These are phyloP conservation scores for Chaetomiaceae sp. DNA, from an alignment of 2,329 filamentous ascomycete genomes.

Conservation along the genomic window DNA sequence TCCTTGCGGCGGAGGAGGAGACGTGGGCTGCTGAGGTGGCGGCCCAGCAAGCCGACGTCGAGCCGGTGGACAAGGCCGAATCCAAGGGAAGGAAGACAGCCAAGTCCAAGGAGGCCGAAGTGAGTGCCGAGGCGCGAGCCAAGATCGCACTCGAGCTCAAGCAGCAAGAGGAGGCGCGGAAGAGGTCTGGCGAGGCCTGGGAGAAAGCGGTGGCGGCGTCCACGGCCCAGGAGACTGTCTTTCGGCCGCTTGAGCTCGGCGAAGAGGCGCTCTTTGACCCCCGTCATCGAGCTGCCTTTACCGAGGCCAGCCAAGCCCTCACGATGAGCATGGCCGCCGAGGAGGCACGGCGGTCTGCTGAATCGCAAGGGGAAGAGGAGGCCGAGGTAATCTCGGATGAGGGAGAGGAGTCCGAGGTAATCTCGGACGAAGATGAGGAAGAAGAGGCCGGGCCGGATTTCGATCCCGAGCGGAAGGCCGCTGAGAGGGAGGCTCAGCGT, in stretches of 20 bases:
- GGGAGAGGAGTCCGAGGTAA: not conserved
- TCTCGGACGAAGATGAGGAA: not conserved
- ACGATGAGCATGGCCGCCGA: not conserved
- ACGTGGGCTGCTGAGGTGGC: not conserved
- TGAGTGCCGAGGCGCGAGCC: not conserved
- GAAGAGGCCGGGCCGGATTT: not conserved
- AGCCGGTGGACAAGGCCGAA: not conserved
- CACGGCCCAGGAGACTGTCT: not conserved
- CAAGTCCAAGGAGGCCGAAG: not conserved
- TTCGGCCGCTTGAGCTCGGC: not conserved
- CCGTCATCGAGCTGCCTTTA: not conserved
- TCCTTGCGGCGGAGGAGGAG: not conserved
- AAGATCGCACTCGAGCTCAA: not conserved
- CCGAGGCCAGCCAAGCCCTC: not conserved
- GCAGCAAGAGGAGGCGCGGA: not conserved
- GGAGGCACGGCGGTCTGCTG: not conserved
- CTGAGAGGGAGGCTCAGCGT: not conserved
- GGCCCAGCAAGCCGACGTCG: not conserved
- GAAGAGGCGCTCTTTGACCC: not conserved
- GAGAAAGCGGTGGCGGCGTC: not conserved
- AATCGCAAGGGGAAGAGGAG: not conserved
- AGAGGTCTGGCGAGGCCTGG: too few species aligned
- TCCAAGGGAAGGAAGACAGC: conserved; percentile 5
- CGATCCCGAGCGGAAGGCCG: not conserved
- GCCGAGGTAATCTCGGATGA: not conserved